Base-by-base conservation (phyloP, 371 early-diverging fungal species). In the Mortierella sp. region DNA sequence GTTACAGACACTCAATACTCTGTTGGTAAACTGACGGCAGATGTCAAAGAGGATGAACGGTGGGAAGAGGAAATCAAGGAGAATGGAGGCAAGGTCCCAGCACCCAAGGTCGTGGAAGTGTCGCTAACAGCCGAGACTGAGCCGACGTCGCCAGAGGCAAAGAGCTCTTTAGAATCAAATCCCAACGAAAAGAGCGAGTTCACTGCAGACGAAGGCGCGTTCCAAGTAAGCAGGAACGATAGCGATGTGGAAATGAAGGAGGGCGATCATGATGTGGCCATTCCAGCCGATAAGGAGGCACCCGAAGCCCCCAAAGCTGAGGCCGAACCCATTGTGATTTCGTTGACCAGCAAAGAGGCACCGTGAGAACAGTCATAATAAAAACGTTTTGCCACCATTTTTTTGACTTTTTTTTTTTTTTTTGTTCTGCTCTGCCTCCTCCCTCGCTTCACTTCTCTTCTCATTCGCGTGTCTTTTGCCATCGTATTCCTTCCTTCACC, bases 321-420 rank as follows among this genome's bases (percentile, higher is more conserved):
- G 39, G 39, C 54, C 16, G 58, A 27, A 34, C 52, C 61, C 16
- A 60, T 60, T 27, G 61, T 60, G 12, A 60, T 60, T 1, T 60
- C 61, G 13, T 27, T 60, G 30, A 51, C 56, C 18, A 56, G 30
- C 12, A 57, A 34, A 34, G 34, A 34, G 34, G 34, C 34, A 34
- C 4, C 34, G 34, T 12, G 26, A 26, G 26, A 26, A 49, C 24
- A 13, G 47, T 46, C 58, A 34, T 4, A 10, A 10, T 10, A 34
- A 34, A 4, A 4, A 57, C 48, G 64, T 52, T 61, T 70, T 70
- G 70, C 70, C 70, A 70, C 70, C 64, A 70, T 59, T 70, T 67
- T 63, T 39, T 34, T 1, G 18, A 13, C 48, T 30, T 42, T 49
- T 52, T 51, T 19, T 10, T 18, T 43, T 54, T 41, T 21, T 47